phyloP scores from a whole-genome alignment of 192 early-diverging fungal genomes.

The Coemansia sp. region DNA sequence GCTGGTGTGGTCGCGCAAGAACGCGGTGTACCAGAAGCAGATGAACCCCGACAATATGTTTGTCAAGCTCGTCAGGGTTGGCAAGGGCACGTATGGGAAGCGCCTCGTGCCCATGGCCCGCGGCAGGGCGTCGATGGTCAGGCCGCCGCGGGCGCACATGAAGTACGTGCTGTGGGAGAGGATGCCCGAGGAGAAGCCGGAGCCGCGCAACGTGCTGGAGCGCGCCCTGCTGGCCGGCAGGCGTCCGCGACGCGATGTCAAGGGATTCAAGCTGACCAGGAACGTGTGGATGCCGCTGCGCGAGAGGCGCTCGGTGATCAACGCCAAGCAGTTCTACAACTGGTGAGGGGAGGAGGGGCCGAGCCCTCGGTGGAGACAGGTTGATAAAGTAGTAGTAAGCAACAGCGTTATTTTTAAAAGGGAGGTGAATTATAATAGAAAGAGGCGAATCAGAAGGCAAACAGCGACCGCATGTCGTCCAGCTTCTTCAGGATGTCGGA shows the following conservation, averaged over 20 bases:
- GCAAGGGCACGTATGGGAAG: slow-evolving; percentile 77
- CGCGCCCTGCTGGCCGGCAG: slow-evolving; percentile 28
- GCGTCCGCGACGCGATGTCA: slow-evolving; percentile 56
- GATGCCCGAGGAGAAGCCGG: slow-evolving; percentile 26
- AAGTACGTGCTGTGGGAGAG: slow-evolving; percentile 78
- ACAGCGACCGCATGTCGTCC: slow-evolving; percentile 80
- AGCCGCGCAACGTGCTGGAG: slow-evolving; percentile 27
- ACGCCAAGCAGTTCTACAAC: slow-evolving; percentile 69
- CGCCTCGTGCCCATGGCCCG: slow-evolving; percentile 76
- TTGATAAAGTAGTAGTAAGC: too few species aligned
- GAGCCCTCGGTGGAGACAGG: too few species aligned
- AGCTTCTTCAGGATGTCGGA: slow-evolving; percentile 90
- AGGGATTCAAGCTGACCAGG: slow-evolving; percentile 65
- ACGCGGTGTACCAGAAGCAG: slow-evolving; percentile 63
- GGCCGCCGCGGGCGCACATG: slow-evolving; percentile 76
- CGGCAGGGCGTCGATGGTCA: slow-evolving; percentile 76
- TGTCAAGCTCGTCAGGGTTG: slow-evolving; percentile 80
- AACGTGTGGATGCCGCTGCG: slow-evolving; percentile 71
- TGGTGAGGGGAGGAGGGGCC: slow-evolving; percentile 60
- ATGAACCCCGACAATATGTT: slow-evolving; percentile 66
- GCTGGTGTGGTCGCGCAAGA: slow-evolving; percentile 67
- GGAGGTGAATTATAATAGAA: too few species aligned
- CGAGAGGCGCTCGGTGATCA: slow-evolving; percentile 75
- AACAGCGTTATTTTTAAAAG: too few species aligned
- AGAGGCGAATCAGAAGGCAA: slow-evolving; percentile 56